phyloP scores from a whole-genome alignment of 2,329 filamentous ascomycete species.

The Monascus ruber region DNA sequence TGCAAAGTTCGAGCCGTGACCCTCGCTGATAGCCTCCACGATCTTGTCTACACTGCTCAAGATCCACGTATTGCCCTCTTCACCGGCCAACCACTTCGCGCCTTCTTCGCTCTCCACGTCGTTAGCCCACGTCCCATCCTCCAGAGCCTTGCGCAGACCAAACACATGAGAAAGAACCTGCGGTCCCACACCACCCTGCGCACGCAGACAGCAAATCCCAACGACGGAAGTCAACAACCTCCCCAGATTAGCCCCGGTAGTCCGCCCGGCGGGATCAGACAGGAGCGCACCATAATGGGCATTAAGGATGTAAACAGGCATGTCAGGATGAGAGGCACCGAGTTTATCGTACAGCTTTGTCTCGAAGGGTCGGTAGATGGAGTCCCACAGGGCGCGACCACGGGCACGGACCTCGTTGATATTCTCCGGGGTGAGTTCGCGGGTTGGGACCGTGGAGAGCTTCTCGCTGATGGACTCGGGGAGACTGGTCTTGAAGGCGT shows the following conservation, averaged over 20 bases:
- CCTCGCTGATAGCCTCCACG: conserved; percentile 39
- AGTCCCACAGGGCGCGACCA: conserved; percentile 60
- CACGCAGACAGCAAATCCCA: conserved; percentile 61
- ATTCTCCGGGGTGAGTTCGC: conserved; percentile 41
- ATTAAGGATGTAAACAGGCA: conserved; percentile 68
- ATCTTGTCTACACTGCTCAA: conserved; percentile 51
- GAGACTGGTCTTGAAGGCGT: conserved; percentile 55
- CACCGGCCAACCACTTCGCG: conserved; percentile 50
- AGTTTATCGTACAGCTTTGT: conserved; percentile 60
- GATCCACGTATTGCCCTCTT: conserved; percentile 56
- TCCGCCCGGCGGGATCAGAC: conserved; percentile 48
- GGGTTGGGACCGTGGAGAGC: conserved; percentile 48
- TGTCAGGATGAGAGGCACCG: conserved; percentile 63
- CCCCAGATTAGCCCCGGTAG: conserved; percentile 47
- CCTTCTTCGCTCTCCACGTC: conserved; percentile 43
- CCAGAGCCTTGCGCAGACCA: conserved; percentile 63
- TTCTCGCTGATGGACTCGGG: conserved; percentile 42
- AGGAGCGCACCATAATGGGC: conserved; percentile 65
- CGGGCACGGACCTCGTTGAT: conserved; percentile 45
- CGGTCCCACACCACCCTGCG: conserved; percentile 71
- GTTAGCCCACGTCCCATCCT: conserved; percentile 49
- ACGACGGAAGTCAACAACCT: conserved; percentile 61
- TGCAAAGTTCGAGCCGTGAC: conserved; percentile 44
- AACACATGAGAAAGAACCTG: conserved; percentile 75
- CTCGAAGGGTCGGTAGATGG: conserved; percentile 65